Evolutionary conservation across 2,329 filamentous ascomycete genomes (phyloP).

Genomic region (Macrophomina pseudophaseolina): DNA sequence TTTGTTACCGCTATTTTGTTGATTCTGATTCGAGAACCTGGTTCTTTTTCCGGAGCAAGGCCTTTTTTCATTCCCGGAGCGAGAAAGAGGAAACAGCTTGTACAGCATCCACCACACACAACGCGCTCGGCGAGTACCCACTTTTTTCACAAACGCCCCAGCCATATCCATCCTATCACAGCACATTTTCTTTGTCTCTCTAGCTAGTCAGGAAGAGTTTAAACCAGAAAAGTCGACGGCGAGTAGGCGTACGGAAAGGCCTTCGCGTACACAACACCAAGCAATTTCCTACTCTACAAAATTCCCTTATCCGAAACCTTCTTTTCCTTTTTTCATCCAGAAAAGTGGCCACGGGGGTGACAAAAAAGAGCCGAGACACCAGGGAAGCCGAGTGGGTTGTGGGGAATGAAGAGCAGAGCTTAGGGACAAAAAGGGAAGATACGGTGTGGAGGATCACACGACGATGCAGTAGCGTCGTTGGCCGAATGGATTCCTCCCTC

Average conservation of each 20-base stretch:
- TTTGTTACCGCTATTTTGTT: conserved; percentile 24
- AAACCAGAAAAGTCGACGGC: conserved; percentile 8
- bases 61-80: not conserved
- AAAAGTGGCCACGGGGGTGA: conserved; percentile 21
- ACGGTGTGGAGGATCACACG: conserved; percentile 25
- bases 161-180: not conserved
- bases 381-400: not conserved
- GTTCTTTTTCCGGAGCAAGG: not conserved
- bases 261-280: conserved; percentile 15
- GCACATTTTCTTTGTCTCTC: conserved; percentile 15
- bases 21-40: conserved; percentile 20
- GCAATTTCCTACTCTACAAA: conserved; percentile 4
- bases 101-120: conserved; percentile 9
- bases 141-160: conserved; percentile 11
- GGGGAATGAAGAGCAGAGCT: not conserved
- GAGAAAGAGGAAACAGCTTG: conserved; percentile 20
- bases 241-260: not conserved
- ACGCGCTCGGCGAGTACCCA: conserved; percentile 8
- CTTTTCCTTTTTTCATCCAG: not conserved
- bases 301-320: not conserved
- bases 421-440: conserved; percentile 13
- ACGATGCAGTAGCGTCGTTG: conserved; percentile 19
- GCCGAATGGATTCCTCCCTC: not conserved
- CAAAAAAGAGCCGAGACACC: conserved; percentile 5
- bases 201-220: conserved; percentile 17